Conservation (phyloP, 805 yeast genomes). For the Yamadazyma akitaensis region DNA sequence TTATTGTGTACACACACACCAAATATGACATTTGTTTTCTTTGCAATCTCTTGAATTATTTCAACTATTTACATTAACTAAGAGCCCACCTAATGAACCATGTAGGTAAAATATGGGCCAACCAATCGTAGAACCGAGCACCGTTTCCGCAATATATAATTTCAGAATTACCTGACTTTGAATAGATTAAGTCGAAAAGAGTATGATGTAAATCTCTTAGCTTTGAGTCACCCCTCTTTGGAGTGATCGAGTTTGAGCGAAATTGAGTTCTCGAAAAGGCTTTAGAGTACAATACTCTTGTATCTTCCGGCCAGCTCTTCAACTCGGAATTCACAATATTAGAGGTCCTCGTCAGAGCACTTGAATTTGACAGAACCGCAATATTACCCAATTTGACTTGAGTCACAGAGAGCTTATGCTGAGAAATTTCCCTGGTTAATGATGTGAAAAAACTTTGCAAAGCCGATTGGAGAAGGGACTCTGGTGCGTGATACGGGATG, state of each 20-base stretch:
- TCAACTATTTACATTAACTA: not conserved
- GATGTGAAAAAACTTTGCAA: conserved; percentile 35
- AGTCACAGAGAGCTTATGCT: conserved; percentile 35
- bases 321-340: conserved; percentile 32
- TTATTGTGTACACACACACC: too few species aligned
- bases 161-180: conserved; percentile 18
- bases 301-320: conserved; percentile 36
- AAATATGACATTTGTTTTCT: not conserved
- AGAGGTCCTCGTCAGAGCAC: conserved; percentile 21
- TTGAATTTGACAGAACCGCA: conserved; percentile 23
- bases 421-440: conserved; percentile 33
- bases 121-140: conserved; percentile 35
- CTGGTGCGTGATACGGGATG: conserved; percentile 64
- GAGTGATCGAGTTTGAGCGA: conserved; percentile 26
- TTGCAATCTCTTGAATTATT: not conserved
- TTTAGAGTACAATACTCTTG: conserved; percentile 29
- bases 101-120: conserved; percentile 31
- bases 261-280: conserved; percentile 31
- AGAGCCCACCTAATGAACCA: conserved; percentile 26
- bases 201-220: conserved; percentile 38
- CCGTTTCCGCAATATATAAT: conserved; percentile 43
- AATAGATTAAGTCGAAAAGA: conserved; percentile 36
- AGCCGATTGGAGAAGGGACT: conserved; percentile 49
- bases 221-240: conserved; percentile 27
- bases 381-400: conserved; percentile 42